Evolutionary conservation across 75 land plant species (phyloP).

Genomic region (Larix kaempferi): DNA sequence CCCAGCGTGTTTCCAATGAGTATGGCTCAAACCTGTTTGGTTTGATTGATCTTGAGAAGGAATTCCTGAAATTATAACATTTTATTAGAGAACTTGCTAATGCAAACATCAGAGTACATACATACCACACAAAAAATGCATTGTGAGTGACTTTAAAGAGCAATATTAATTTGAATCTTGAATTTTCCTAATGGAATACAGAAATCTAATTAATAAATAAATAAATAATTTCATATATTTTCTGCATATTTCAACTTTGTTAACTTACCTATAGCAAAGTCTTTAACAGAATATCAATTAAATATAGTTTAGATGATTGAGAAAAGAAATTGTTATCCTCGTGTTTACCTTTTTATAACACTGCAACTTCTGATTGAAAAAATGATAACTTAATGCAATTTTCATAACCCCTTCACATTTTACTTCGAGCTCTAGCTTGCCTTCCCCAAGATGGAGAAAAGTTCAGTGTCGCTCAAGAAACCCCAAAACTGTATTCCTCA

Average conservation of each 20-base stretch:
- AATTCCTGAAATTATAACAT: conserved; percentile 22
- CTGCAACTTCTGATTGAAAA: too few species aligned
- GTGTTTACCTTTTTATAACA: too few species aligned
- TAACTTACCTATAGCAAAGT: conserved; percentile 26
- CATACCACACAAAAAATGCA: too few species aligned
- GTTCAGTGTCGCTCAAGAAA: conserved; percentile 35
- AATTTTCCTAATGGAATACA: neutral
- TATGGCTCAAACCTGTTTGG: conserved; percentile 29
- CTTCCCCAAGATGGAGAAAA: conserved; percentile 30
- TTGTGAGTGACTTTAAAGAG: too few species aligned
- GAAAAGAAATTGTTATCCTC: neutral
- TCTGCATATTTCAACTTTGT: neutral
- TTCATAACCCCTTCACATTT: conserved; percentile 24
- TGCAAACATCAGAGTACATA: neutral
- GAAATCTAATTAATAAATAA: neutral
- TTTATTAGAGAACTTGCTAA: neutral
- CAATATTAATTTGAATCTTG: neutral
- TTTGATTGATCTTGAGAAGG: conserved; percentile 24
- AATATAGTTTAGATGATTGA: too few species aligned
- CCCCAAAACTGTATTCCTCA: neutral
- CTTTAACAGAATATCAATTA: conserved; percentile 22
- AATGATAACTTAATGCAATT: neutral
- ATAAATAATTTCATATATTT: neutral
- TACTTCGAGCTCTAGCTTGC: conserved; percentile 24
- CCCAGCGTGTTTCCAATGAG: conserved; percentile 10